A percentile compares a stretch with the other conserved stretches of the same genome.
Evolutionary conservation across 108 stramenopile genomes (phyloP).

Genomic region (Cyclostephanos tholiformis): DNA sequence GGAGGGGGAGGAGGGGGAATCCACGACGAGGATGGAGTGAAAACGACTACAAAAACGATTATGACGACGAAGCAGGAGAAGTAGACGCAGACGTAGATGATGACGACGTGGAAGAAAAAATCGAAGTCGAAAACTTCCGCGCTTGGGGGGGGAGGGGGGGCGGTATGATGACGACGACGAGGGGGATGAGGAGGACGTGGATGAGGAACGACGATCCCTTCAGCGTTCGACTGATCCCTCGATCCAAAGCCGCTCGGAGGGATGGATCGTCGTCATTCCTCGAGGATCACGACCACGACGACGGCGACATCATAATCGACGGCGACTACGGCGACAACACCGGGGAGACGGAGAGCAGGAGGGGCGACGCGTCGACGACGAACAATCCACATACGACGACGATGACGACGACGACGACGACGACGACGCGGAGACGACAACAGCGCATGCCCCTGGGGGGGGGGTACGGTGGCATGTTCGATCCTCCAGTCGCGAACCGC

Average conservation of each 20-base stretch:
- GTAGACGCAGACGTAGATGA: not conserved
- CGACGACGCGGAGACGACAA: not conserved
- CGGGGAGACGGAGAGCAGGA: not conserved
- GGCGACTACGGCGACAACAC: too few relatives aligned
- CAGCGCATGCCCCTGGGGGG: constrained; percentile 39
- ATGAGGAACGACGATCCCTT: not conserved
- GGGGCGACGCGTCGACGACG: too few relatives aligned
- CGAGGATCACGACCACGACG: too few relatives aligned
- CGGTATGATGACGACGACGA: not conserved
- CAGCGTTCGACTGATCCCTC: too few relatives aligned
- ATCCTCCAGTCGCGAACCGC: not conserved
- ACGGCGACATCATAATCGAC: too few relatives aligned
- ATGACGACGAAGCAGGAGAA: not conserved
- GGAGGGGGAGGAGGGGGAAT: not conserved
- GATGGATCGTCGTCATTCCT: too few relatives aligned
- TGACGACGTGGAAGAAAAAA: constrained; percentile 3
- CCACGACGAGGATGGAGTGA: not conserved
- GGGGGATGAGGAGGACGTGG: not conserved
- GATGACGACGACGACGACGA: constrained; percentile 9
- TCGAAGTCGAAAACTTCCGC: too few relatives aligned
- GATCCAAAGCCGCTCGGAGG: too few relatives aligned
- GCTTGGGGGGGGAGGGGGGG: too few relatives aligned
- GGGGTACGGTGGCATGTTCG: constrained; percentile 52
- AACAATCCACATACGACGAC: too few relatives aligned
- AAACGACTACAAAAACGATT: not conserved